A percentile compares a stretch with the other conserved stretches of the same genome.
These are phyloP conservation scores for Dactylis glomerata DNA, from an alignment of 176 grass and related monocot species.

Conservation along the genomic window DNA sequence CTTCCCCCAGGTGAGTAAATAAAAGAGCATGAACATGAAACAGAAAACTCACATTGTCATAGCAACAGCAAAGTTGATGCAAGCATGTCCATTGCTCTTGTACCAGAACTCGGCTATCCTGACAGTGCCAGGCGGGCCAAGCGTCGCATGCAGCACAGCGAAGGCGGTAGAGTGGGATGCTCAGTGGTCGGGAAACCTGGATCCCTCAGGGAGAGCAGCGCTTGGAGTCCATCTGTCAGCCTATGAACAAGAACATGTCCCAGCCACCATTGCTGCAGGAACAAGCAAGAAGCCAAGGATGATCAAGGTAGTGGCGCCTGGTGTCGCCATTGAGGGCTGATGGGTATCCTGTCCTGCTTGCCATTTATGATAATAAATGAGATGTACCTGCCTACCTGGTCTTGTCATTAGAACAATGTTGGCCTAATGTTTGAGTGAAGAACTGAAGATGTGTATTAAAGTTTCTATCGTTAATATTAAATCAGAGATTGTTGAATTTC, in stretches of 20 bases:
- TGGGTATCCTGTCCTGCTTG: background rate
- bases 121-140: constrained; percentile 60
- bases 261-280: constrained; percentile 4
- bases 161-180: constrained; percentile 60
- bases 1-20: constrained; percentile 55
- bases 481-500: background rate
- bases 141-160: constrained; percentile 77
- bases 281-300: constrained; percentile 36
- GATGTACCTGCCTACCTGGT: background rate
- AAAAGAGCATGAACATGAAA: background rate
- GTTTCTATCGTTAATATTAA: background rate
- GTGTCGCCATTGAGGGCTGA: constrained; percentile 37
- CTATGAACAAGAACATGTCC: constrained; percentile 30
- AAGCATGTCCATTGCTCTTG: constrained; percentile 9
- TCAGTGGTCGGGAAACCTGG: constrained; percentile 8
- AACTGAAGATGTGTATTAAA: background rate
- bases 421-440: constrained; percentile 2
- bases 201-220: constrained; percentile 42
- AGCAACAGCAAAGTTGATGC: background rate
- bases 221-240: constrained; percentile 60
- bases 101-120: constrained; percentile 57
- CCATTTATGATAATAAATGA: constrained; percentile 26
- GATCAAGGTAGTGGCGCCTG: constrained; percentile 6
- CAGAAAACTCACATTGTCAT: background rate
- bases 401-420: background rate